Conservation (phyloP, 1,139 yeast genomes). For the Geotrichum macrosporum region DNA sequence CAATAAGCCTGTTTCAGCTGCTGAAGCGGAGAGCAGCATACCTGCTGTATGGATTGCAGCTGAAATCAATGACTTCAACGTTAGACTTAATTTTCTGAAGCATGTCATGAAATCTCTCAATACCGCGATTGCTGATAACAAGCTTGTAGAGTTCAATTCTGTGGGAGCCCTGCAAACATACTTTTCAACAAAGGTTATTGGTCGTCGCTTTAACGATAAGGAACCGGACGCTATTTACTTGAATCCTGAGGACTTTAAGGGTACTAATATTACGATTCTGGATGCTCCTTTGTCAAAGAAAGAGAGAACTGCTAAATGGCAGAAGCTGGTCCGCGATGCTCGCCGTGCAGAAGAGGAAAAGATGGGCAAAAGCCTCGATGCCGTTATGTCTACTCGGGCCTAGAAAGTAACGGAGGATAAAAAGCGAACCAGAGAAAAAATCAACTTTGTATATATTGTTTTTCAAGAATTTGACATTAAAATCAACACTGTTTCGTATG, state of each 20-base stretch:
- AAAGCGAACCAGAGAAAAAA: too few species aligned
- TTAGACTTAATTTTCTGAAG: constrained; percentile 57
- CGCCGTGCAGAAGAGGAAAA: constrained; percentile 40
- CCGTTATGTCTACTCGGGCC: constrained; percentile 11
- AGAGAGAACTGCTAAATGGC: constrained; percentile 42
- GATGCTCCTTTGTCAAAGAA: constrained; percentile 36
- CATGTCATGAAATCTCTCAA: constrained; percentile 57
- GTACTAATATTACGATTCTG: constrained; percentile 49
- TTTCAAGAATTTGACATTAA: too few species aligned
- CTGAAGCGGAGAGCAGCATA: not conserved
- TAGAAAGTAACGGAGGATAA: too few species aligned
- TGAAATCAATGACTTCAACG: constrained; percentile 12
- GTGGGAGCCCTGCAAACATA: constrained; percentile 47
- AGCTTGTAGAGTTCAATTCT: constrained; percentile 49
- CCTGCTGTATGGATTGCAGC: constrained; percentile 5
- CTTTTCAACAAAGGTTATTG: constrained; percentile 45
- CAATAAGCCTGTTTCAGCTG: not conserved
- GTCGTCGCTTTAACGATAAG: constrained; percentile 54
- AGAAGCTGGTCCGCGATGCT: constrained; percentile 44
- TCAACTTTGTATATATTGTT: too few species aligned
- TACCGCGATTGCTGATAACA: constrained; percentile 60
- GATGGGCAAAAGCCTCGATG: constrained; percentile 34
- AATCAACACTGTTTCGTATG: too few species aligned
- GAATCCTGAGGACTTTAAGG: constrained; percentile 45
- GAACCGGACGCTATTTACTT: constrained; percentile 74